Conservation (phyloP, 2,329 filamentous ascomycete genomes). For the Pyrenophora teres region DNA sequence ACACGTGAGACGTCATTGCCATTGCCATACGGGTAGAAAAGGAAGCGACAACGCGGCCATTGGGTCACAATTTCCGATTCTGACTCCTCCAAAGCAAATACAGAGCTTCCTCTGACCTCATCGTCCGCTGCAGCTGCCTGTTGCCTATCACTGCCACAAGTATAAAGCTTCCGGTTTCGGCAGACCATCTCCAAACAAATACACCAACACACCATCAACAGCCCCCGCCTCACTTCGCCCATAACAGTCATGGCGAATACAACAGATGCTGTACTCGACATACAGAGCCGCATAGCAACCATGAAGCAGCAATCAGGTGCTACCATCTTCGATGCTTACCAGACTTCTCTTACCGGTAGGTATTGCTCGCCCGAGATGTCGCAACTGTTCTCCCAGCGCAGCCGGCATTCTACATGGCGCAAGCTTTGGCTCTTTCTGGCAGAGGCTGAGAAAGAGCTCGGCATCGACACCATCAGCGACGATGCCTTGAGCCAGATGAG, state of each 20-base stretch:
- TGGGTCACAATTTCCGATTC: conserved; percentile 4
- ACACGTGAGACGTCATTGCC: conserved; percentile 27
- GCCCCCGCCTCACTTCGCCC: neutral
- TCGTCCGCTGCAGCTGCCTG: neutral
- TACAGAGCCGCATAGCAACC: conserved; percentile 27
- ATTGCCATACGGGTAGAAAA: conserved; percentile 21
- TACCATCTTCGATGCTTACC: conserved; percentile 33
- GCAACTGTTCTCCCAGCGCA: conserved; percentile 77
- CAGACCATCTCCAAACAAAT: conserved; percentile 11
- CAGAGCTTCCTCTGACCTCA: neutral
- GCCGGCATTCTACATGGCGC: conserved; percentile 78
- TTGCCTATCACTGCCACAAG: neutral
- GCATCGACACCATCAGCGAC: conserved; percentile 70
- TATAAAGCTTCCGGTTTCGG: conserved; percentile 3
- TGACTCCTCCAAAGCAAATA: neutral
- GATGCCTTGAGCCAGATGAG: conserved; percentile 59
- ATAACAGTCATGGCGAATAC: conserved; percentile 20
- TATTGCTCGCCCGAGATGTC: conserved; percentile 67
- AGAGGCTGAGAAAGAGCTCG: conserved; percentile 79
- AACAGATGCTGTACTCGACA: conserved; percentile 26
- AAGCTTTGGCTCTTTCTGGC: conserved; percentile 85
- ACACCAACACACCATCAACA: neutral
- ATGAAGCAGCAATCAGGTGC: conserved; percentile 29
- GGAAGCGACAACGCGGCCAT: conserved; percentile 13
- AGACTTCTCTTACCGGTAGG: conserved; percentile 48